Base-by-base conservation (phyloP, 768 basidiomycete species). In the Suillus decipiens region DNA sequence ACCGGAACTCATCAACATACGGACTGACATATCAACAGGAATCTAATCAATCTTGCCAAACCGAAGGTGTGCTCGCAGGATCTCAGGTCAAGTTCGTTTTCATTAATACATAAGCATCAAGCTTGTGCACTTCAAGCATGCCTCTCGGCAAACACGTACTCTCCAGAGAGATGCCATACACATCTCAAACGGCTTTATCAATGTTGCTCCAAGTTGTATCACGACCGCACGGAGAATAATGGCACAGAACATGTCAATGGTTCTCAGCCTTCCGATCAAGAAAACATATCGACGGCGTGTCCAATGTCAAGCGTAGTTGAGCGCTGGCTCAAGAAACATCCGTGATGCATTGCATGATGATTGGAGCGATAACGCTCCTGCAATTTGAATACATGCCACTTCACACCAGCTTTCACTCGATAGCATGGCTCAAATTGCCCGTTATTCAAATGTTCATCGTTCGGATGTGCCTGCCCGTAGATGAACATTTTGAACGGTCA, bases 121-220 rank as follows among this genome's bases (percentile, higher is more conserved):
- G 89, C 89, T 0, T 91, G 89, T 69, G 72, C 78, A 24, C 76
- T 91, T 3, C 89, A 90, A 50, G 61, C 76, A 1, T 92, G 90
- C 69, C 77, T 91, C 36, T 80, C 80, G 59, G 85, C 81, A 64
- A 82, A 90, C 71, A 88, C 86, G 0, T 90, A 89, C 68, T 68
- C 66, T 2, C 89, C 87, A 0, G 88, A 89, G 22, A 85, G 81
- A 64, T 92, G 90, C 68, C 77, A 86, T 48, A 69, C 74, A 10
- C 70, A 80, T 12, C 69, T 90, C 24, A 76, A 81, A 58, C 77
- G 74, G 28, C 78, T 92, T 19, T 91, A 91, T 69, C 62, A 69
- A 62, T 91, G 90, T 66, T 92, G 90, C 68, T 76, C 81, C 50
- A 61, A 70, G 33, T 83, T 90, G 80, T 87, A 90, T 72, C 76